Evolutionary conservation across 257 asterid genomes (phyloP).

Genomic region (Jacaranda mimosifolia): DNA sequence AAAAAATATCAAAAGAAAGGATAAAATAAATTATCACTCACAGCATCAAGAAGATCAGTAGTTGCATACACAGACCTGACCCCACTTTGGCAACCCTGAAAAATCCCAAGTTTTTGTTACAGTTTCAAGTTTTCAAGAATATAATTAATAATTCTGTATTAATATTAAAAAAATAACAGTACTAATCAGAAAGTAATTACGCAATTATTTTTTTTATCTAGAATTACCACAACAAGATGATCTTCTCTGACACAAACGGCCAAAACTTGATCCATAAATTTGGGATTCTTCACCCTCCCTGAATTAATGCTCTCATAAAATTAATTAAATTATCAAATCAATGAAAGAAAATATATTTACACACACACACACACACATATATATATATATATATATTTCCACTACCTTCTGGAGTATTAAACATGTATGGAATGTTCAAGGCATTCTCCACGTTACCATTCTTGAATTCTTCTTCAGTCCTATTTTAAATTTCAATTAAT

Average conservation of each 20-base stretch:
- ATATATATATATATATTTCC: neutral
- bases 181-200: neutral
- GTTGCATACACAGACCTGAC: constrained; percentile 82
- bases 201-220: neutral
- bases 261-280: constrained; percentile 66
- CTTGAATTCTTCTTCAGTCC: constrained; percentile 92
- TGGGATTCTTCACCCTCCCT: constrained; percentile 88
- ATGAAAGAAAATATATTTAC: neutral
- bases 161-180: neutral
- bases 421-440: constrained; percentile 79
- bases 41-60: constrained; percentile 70
- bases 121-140: neutral
- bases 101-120: neutral
- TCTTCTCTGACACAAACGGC: constrained; percentile 62
- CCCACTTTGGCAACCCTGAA: constrained; percentile 90
- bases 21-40: constrained; percentile 45
- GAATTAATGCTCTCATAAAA: constrained; percentile 4
- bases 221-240: constrained; percentile 71
- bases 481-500: constrained; percentile 17
- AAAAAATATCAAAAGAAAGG: neutral
- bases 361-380: neutral
- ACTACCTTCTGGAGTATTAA: constrained; percentile 72
- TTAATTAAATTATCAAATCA: neutral
- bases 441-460: constrained; percentile 74
- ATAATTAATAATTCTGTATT: neutral